Percentiles rank a stretch among this genome's conserved stretches.
These are phyloP conservation scores for Colletotrichum lindemuthianum DNA, from an alignment of 2,329 filamentous ascomycete species.

Conservation along the genomic window DNA sequence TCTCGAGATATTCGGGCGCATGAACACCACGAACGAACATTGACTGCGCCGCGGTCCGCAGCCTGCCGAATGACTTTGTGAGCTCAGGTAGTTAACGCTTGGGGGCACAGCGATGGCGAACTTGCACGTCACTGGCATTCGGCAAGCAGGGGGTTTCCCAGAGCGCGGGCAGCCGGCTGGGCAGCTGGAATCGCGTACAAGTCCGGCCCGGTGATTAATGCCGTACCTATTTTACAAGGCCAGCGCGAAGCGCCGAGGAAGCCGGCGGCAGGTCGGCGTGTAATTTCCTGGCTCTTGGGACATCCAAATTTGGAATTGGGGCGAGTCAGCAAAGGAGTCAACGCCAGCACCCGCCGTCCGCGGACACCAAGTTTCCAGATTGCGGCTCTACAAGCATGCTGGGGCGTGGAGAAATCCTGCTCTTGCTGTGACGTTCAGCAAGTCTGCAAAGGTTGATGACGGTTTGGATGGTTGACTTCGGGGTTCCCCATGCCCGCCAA, in stretches of 20 bases:
- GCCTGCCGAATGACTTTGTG: background rate
- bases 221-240: background rate
- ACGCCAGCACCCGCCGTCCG: constrained; percentile 2
- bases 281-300: constrained; percentile 16
- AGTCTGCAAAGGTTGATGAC: background rate
- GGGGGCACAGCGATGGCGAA: background rate
- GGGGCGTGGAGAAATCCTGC: too few relatives aligned
- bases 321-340: constrained; percentile 6
- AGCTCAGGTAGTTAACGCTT: background rate
- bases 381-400: background rate
- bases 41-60: constrained; percentile 2
- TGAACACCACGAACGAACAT: constrained; percentile 21
- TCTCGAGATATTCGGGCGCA: constrained; percentile 33
- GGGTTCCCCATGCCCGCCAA: constrained; percentile 5
- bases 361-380: constrained; percentile 2
- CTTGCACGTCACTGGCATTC: too few relatives aligned
- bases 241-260: constrained; percentile 21
- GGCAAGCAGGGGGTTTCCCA: constrained; percentile 2
- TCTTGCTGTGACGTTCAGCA: background rate
- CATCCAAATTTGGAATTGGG: constrained; percentile 11
- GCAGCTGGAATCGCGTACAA: constrained; percentile 3
- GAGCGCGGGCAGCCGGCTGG: constrained; percentile 4
- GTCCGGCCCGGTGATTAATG: constrained; percentile 2
- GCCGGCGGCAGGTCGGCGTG: constrained; percentile 21
- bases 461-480: constrained; percentile 4